A percentile compares a stretch with the other conserved stretches of the same genome.
These are phyloP conservation scores for Tetraselmis striata DNA, from an alignment of 139 green algal species.

Conservation along the genomic window DNA sequence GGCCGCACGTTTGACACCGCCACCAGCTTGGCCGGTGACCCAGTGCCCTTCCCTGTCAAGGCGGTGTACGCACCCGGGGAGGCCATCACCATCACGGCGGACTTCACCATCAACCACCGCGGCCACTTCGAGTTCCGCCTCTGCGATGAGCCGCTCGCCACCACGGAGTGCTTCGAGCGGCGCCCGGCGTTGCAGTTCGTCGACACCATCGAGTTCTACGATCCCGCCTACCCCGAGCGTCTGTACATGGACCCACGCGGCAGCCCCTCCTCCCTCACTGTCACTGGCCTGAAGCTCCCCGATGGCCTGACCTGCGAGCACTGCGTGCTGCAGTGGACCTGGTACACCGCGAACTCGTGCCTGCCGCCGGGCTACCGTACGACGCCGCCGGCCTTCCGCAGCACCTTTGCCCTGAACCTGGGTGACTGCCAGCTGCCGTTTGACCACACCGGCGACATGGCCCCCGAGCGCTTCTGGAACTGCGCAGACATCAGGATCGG, in stretches of 20 bases:
- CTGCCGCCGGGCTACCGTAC: neutral
- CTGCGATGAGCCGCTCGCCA: neutral
- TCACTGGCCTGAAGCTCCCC: neutral
- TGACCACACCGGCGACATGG: neutral
- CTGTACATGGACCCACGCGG: neutral
- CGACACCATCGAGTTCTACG: neutral
- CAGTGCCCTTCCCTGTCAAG: neutral
- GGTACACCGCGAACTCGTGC: slow-evolving; percentile 5
- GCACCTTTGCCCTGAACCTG: neutral
- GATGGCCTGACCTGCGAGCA: neutral
- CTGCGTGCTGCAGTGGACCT: slow-evolving; percentile 10
- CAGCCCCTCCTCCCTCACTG: neutral
- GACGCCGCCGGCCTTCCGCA: neutral
- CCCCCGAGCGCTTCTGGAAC: slow-evolving; percentile 5
- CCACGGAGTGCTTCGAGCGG: neutral
- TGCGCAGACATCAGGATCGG: neutral
- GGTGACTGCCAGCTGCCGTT: neutral
- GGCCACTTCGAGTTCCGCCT: neutral
- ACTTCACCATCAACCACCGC: neutral
- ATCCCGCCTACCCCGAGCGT: neutral
- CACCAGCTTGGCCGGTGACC: neutral
- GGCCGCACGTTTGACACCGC: neutral
- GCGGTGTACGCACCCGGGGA: neutral
- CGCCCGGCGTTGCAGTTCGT: neutral
- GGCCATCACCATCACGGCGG: neutral